These are phyloP conservation scores for Fusarium citri DNA, from an alignment of 2,329 filamentous ascomycete species.

Conservation along the genomic window DNA sequence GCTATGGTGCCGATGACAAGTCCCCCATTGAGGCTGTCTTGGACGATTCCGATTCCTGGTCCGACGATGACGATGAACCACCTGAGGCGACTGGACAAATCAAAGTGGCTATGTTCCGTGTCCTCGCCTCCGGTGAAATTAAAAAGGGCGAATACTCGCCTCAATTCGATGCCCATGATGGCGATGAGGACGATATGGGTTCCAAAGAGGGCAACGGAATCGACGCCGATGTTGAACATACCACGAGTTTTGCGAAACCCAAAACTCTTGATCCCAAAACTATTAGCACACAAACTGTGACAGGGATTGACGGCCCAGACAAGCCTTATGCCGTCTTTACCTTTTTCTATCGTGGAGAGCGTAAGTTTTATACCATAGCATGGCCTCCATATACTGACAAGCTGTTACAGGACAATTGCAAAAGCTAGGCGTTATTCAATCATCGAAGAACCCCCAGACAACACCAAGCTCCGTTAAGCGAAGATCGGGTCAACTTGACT, in stretches of 20 bases:
- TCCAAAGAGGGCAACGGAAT: conserved; percentile 67
- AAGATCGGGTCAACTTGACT: conserved; percentile 85
- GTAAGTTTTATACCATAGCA: conserved; percentile 66
- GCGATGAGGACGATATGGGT: conserved; percentile 76
- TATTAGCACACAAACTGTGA: conserved; percentile 99
- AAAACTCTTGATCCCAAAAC: conserved; percentile 96
- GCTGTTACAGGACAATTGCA: conserved; percentile 82
- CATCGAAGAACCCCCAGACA: conserved; percentile 72
- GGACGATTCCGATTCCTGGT: conserved; percentile 80
- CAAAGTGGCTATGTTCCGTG: conserved; percentile 95
- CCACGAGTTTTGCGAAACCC: conserved; percentile 96
- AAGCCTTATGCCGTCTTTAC: conserved; percentile 98
- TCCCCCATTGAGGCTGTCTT: conserved; percentile 77
- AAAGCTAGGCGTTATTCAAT: conserved; percentile 90
- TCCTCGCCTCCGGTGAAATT: conserved; percentile 94
- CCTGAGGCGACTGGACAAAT: conserved; percentile 97
- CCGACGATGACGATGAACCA: conserved; percentile 85
- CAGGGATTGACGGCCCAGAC: conserved; percentile 94
- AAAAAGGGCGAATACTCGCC: conserved; percentile 98
- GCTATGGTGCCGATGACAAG: conserved; percentile 82
- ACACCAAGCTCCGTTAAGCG: conserved; percentile 75
- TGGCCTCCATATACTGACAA: conserved; percentile 40
- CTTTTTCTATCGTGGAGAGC: conserved; percentile 95
- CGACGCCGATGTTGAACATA: conserved; percentile 92
- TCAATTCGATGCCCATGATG: conserved; percentile 96